These are phyloP conservation scores for Entomortierella parvispora DNA, from an alignment of 192 early-diverging fungal genomes.

Conservation along the genomic window DNA sequence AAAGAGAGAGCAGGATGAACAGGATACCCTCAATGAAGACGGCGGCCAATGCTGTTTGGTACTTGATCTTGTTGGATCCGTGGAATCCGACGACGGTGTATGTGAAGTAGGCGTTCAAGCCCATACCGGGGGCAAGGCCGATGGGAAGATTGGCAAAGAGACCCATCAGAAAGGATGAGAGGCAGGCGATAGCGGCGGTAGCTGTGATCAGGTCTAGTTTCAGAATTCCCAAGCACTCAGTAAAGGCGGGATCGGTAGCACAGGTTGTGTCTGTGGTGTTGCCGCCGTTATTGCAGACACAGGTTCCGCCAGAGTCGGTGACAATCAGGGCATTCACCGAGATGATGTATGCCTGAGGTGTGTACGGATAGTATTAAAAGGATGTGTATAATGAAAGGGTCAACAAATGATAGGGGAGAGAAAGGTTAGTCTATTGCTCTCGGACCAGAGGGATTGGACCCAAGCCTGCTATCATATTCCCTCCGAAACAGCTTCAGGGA, in stretches of 20 bases:
- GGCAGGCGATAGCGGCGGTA: conserved; percentile 70
- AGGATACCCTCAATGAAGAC: conserved; percentile 85
- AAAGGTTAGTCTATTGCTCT: no score
- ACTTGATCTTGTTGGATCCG: conserved; percentile 73
- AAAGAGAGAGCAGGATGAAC: conserved; percentile 76
- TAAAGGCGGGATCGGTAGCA: conserved; percentile 62
- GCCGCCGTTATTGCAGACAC: conserved; percentile 62
- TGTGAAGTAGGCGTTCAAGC: conserved; percentile 83
- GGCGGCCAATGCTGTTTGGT: conserved; percentile 72
- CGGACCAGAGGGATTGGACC: no score
- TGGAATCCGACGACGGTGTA: conserved; percentile 85
- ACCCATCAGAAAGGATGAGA: conserved; percentile 71
- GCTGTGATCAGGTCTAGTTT: conserved; percentile 78
- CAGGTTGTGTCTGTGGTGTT: conserved; percentile 59
- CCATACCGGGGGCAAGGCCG: conserved; percentile 85
- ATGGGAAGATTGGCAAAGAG: conserved; percentile 78
- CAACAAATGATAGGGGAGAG: no score
- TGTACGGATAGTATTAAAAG: no score
- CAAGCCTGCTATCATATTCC: no score
- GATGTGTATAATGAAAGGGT: no score
- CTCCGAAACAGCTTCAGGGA: no score
- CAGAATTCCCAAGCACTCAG: conserved; percentile 62
- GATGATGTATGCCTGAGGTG: conserved; percentile 64
- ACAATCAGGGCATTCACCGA: conserved; percentile 79
- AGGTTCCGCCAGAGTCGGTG: conserved; percentile 76